Base-by-base conservation (phyloP, 2,329 filamentous ascomycete genomes). In the Penicillium palitans region DNA sequence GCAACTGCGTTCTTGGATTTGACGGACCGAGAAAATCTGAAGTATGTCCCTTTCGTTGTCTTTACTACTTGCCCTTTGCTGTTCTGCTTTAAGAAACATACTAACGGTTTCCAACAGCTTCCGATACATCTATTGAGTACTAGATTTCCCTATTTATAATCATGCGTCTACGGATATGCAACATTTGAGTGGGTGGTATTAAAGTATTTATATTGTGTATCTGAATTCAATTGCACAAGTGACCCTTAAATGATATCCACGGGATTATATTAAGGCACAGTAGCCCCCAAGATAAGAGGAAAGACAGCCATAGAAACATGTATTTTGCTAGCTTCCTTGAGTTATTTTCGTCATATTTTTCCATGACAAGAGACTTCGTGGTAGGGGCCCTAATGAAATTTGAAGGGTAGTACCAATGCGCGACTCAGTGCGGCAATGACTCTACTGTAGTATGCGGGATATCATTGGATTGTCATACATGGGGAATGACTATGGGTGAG, bases 11-110 rank as follows among this genome's bases (percentile, higher is more conserved):
- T 83, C 60, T 71, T 78, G 41, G 82, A 84, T 70, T 67, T 84
- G 77, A 84, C 82, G 7, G 82, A 83, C 69, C 68, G 76, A 21
- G 80, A 83, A 70, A 83, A 83, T 59, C 52, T 79, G 61, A 82
- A 83, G 74, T 76, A 70, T 50, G 68, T 61, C 7, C 19, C 10
- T 6, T 41, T 33, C 15, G 31, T 33, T 33, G 31, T 33, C 31
- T 33, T 33, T 33, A 15, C 12, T 33, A 13, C 29, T 31, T 31
- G 4, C 29, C 29, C 29, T 31, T 12, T 41, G 39, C 12, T 4
- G 10, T 40, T 10, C 9, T 24, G 46, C 17, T 31, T 41, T 19
- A 9, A 5, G n/a, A 24, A 24, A 5, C 6, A n/a, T 3, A 6
- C 51, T 62, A 46, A 61, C 46, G 2, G 2, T 24, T 19, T 39